phyloP scores from a whole-genome alignment of 345 rosid genomes.

The Gossypium sturtianum region DNA sequence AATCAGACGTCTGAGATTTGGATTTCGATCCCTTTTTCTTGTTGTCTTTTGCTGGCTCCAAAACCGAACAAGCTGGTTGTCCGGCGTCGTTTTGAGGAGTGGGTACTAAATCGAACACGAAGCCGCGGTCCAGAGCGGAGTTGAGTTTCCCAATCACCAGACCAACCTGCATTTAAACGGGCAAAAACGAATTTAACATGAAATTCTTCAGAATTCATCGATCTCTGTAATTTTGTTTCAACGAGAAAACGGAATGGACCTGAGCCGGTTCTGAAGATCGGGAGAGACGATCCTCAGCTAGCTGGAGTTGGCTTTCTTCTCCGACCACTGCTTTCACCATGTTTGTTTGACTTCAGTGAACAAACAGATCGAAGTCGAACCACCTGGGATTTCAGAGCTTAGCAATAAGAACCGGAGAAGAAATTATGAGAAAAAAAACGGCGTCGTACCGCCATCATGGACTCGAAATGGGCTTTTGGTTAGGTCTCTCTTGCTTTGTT shows the following conservation, averaged over 20 bases:
- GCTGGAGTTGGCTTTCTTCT: slow-evolving; percentile 66
- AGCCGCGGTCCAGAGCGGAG: slow-evolving; percentile 69
- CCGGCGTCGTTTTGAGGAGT: slow-evolving; percentile 79
- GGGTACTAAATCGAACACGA: slow-evolving; percentile 71
- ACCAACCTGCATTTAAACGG: slow-evolving; percentile 55
- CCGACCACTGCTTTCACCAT: slow-evolving; percentile 90
- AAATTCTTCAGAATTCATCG: background rate
- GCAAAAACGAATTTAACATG: background rate
- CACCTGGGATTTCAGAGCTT: background rate
- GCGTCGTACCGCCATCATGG: too few species aligned
- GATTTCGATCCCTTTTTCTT: slow-evolving; percentile 55
- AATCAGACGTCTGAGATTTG: slow-evolving; percentile 57
- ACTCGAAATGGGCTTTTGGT: background rate
- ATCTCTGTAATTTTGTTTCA: background rate
- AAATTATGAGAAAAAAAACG: background rate
- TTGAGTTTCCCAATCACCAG: slow-evolving; percentile 85
- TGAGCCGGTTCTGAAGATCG: slow-evolving; percentile 60
- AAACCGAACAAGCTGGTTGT: slow-evolving; percentile 60
- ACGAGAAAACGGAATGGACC: slow-evolving; percentile 25
- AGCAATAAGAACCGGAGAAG: background rate
- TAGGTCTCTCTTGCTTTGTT: background rate
- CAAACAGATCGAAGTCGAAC: background rate
- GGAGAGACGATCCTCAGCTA: slow-evolving; percentile 73
- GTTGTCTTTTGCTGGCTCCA: slow-evolving; percentile 47
- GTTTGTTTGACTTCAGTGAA: slow-evolving; percentile 8